phyloP scores from a whole-genome alignment of 139 green algal genomes.

The Picochlorum sp. region DNA sequence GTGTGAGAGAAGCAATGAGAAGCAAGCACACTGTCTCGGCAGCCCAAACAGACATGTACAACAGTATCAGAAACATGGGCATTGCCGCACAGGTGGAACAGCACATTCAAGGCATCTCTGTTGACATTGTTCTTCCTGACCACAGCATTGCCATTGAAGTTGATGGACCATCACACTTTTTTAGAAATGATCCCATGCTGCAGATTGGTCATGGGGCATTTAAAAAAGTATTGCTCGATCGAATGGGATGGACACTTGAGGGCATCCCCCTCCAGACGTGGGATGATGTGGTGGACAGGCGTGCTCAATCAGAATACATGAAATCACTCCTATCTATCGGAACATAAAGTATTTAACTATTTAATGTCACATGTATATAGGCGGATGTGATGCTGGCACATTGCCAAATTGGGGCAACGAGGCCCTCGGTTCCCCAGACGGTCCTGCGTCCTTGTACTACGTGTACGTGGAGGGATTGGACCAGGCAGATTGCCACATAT shows the following conservation, averaged over 20 bases:
- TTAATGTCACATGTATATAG: too few relatives aligned
- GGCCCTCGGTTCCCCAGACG: too few relatives aligned
- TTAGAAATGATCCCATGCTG: slow-evolving; percentile 9
- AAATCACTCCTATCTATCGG: too few relatives aligned
- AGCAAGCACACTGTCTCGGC: not conserved
- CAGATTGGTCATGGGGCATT: slow-evolving; percentile 9
- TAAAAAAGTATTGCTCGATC: slow-evolving; percentile 15
- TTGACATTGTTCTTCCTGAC: slow-evolving; percentile 7
- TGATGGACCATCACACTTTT: slow-evolving; percentile 23
- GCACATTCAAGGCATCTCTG: not conserved
- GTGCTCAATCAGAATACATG: not conserved
- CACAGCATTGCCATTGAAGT: slow-evolving; percentile 18
- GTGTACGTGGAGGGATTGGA: too few relatives aligned
- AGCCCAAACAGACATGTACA: not conserved
- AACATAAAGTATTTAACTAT: too few relatives aligned
- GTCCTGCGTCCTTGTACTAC: too few relatives aligned
- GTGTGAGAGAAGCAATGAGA: too few relatives aligned
- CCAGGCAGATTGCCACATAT: too few relatives aligned
- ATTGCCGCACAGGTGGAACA: not conserved
- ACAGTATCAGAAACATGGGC: not conserved
- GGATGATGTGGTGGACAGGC: not conserved
- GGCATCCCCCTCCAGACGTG: not conserved
- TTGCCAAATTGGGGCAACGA: too few relatives aligned
- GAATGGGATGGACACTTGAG: slow-evolving; percentile 17
- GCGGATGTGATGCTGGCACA: too few relatives aligned